Evolutionary conservation across 225 moss, liverwort and hornwort species (phyloP), one percentile per base, ranked within the genome.

Genomic region (Asterella californica): DNA sequence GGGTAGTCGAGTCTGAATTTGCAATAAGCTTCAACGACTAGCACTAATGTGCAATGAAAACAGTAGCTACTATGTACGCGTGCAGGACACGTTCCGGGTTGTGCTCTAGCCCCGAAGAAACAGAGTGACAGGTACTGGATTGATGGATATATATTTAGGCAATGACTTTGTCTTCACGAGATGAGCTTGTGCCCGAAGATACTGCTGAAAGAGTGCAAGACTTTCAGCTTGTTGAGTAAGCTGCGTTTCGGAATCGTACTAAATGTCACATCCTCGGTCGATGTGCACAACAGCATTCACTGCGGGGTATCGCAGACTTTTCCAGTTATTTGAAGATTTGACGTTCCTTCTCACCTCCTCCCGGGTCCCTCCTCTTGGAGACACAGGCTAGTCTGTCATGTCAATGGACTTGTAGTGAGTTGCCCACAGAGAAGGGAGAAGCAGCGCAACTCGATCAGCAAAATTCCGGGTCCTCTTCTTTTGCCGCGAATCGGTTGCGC

Each of bases 361-460:
- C 29, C 71, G 25, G 8, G 45, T 29, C 11, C 64, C 64, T 21
- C 11, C 2, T 25, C 24, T 2, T 64, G 4, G 27, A 29, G 29
- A n/a, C n/a, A 21, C 24, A 34, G 34, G 9, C 67, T 25, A 62
- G 14, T 62, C 25, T 62, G 10, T 34, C 0, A 10, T 18, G 14
- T 32, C 49, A 27, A 74, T 74, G 52, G 74, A 74, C 18, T 52
- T 74, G 30, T 53, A 15, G 12, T 76, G 76, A 76, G 22, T 22
- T 63, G 57, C n/a, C 54, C 19, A 25, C n/a, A n/a, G n/a, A n/a
- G 65, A 47, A 19, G 0, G 78, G 78, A 17, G 65, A 65, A 78
- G 48, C 64, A 67, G 78, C 32, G 65, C 65, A 78, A 48, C 78
- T 46, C 27, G 65, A 66, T 78, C 65, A 15, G 38, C 9, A 15